Evolutionary conservation across 2,329 filamentous ascomycete genomes (phyloP), one percentile per base, ranked within the genome.

Genomic region (Sporothrix brunneoviolacea): DNA sequence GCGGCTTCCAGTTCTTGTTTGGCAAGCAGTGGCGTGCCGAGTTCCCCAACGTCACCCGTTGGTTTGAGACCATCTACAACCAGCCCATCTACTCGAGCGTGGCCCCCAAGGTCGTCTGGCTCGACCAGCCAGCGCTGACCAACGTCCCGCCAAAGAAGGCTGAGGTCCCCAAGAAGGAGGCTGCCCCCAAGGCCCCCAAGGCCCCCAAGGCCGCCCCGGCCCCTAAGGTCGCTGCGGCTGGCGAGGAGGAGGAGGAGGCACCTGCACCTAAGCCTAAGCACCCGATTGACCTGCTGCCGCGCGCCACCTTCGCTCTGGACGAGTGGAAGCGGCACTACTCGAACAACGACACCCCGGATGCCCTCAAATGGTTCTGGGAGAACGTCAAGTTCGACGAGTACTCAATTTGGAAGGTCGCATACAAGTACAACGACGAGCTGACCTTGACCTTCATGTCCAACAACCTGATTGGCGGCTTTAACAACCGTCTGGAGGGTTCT

Each of bases 291-390:
- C 70, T 81, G 60, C 86, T 97, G 50, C 82, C 84, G 65, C 86
- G 84, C 68, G 76, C 93, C 55, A 83, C 84, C 52, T 80, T 95
- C 66, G 78, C 86, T 61, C 80, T 98, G 52, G 93, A 98, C 68
- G 93, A 98, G 75, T 95, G 86, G 88, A 98, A 98, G 86, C 90
- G 93, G 67, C 84, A 88, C 72, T 98, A 95, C 83, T 98, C 93
- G 65, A 98, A 98, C 83, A 81, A 86, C 69, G 89, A 96, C 58
- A 91, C 88, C 61, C 76, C 83, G 58, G 84, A 78, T 58, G 89
- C 91, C 63, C 77, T 97, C 64, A 91, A 91, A 70, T 97, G 87
- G 86, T 97, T 98, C 84, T 98, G 91, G 91, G 84, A 96, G 76
- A 89, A 94, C 72, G 82, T 83, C 73, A 91, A 93, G 67, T 84